phyloP scores from a whole-genome alignment of 345 rosid genomes.

The Barbarea vulgaris region DNA sequence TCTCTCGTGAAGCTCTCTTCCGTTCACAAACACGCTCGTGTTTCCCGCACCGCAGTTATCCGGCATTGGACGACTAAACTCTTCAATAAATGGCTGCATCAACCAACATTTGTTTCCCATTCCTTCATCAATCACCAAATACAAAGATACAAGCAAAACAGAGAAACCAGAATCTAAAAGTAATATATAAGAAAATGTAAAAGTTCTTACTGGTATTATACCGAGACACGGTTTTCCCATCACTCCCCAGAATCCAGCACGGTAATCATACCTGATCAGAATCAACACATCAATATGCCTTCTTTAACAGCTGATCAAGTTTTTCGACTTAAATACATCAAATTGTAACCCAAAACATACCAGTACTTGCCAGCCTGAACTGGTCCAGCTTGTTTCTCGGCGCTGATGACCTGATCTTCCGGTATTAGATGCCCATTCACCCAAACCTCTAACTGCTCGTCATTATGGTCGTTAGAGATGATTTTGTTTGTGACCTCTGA shows the following conservation, averaged over 20 bases:
- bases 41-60: constrained; percentile 70
- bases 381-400: constrained; percentile 73
- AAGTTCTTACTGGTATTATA: constrained; percentile 66
- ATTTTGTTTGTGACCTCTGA: constrained; percentile 44
- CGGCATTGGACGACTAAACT: constrained; percentile 68
- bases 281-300: neutral
- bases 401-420: constrained; percentile 50
- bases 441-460: constrained; percentile 47
- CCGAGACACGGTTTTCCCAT: constrained; percentile 72
- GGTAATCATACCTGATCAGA: constrained; percentile 66
- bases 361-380: constrained; percentile 77
- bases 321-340: neutral
- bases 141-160: neutral
- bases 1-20: constrained; percentile 75
- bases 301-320: neutral
- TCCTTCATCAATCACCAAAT: neutral
- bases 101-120: neutral
- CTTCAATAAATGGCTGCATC: constrained; percentile 71
- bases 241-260: constrained; percentile 86
- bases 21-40: constrained; percentile 69
- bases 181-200: neutral
- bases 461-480: constrained; percentile 35
- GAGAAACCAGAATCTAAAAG: neutral
- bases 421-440: constrained; percentile 68
- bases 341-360: constrained; percentile 35